Evolutionary conservation across 106 monocot genomes (phyloP).

Genomic region (Chionographis japonica): DNA sequence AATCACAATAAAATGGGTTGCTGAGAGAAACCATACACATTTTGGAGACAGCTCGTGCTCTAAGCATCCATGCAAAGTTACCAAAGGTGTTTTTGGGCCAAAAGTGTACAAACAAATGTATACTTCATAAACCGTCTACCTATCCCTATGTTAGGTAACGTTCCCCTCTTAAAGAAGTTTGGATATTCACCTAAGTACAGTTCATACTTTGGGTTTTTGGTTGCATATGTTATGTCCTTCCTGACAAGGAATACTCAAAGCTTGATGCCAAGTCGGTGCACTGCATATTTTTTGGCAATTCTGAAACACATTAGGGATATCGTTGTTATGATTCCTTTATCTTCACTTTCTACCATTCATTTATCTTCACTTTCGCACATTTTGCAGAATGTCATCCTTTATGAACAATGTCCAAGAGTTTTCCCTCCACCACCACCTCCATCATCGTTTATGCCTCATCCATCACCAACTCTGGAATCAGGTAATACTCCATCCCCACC

Average conservation of each 20-base stretch:
- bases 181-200: conserved; percentile 6
- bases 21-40: conserved; percentile 17
- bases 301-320: conserved; percentile 6
- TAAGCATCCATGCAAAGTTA: conserved; percentile 6
- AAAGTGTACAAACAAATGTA: conserved; percentile 1
- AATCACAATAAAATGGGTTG: conserved; percentile 17
- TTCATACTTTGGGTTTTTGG: conserved; percentile 1
- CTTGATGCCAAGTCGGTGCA: neutral
- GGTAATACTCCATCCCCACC: neutral
- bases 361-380: conserved; percentile 12
- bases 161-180: neutral
- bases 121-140: conserved; percentile 10
- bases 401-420: no score
- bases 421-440: neutral
- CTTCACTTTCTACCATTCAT: no score
- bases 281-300: conserved; percentile 19
- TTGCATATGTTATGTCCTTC: conserved; percentile 5
- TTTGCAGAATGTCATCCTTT: neutral
- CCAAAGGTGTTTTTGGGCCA: conserved; percentile 9
- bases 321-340: conserved; percentile 7
- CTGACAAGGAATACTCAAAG: conserved; percentile 4
- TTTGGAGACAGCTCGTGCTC: conserved; percentile 6
- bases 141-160: neutral
- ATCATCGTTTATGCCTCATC: no score
- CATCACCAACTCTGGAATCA: neutral